Percentiles rank a stretch among this genome's conserved stretches.
phyloP scores from a whole-genome alignment of 768 basidiomycete genomes.

The Russula vinacea region DNA sequence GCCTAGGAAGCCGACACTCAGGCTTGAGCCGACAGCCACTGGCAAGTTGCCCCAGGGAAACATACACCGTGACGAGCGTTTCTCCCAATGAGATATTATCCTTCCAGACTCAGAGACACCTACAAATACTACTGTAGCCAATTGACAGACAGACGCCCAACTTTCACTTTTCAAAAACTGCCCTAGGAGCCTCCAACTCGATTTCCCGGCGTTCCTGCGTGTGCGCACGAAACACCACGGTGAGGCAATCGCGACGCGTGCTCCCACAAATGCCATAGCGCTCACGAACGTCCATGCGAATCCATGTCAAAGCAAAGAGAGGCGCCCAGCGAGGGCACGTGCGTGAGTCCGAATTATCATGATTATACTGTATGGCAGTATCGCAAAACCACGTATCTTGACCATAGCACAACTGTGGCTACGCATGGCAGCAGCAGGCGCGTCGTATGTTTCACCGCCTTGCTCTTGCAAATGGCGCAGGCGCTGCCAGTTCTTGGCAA shows the following conservation, averaged over 20 bases:
- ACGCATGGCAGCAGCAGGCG: slow-evolving; percentile 33
- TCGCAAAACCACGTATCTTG: slow-evolving; percentile 41
- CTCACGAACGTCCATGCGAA: slow-evolving; percentile 41
- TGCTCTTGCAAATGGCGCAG: slow-evolving; percentile 38
- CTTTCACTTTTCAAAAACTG: slow-evolving; percentile 29
- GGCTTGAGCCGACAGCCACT: no score
- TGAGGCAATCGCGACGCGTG: slow-evolving; percentile 41
- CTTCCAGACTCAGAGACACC: no score
- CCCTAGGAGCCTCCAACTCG: slow-evolving; percentile 47
- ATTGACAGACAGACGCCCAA: no score
- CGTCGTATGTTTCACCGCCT: slow-evolving; percentile 37
- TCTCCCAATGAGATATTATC: background rate
- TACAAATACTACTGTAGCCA: no score
- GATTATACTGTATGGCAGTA: no score
- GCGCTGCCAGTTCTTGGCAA: slow-evolving; percentile 42
- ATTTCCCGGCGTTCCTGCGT: slow-evolving; percentile 49
- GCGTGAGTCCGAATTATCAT: background rate
- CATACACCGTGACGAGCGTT: no score
- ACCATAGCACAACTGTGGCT: slow-evolving; percentile 37
- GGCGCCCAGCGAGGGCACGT: background rate
- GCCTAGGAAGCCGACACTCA: no score
- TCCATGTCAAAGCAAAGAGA: slow-evolving; percentile 33
- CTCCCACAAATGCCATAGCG: slow-evolving; percentile 49
- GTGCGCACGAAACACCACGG: slow-evolving; percentile 46
- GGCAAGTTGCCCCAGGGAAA: no score